phyloP scores from a whole-genome alignment of 2,329 filamentous ascomycete species.

The Aspergillus sp. region DNA sequence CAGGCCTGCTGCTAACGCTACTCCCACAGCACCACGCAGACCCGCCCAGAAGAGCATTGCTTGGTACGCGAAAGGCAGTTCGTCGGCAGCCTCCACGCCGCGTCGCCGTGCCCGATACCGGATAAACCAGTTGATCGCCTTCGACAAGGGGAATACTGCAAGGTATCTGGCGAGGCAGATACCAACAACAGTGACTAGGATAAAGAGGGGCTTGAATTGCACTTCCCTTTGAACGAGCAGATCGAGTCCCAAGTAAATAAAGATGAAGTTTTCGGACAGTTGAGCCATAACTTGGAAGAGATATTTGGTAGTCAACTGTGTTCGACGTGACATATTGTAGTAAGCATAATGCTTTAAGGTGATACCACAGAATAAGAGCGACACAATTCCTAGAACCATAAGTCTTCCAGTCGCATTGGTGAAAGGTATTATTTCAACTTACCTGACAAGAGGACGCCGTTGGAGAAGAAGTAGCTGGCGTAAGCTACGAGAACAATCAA shows the following conservation, averaged over 20 bases:
- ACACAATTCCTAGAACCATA: slow-evolving; percentile 77
- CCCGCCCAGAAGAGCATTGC: slow-evolving; percentile 99
- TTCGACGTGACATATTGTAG: slow-evolving; percentile 98
- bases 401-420: slow-evolving; percentile 9
- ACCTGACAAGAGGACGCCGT: slow-evolving; percentile 95
- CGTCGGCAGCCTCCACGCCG: slow-evolving; percentile 75
- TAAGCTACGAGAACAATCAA: slow-evolving; percentile 92
- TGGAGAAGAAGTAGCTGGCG: slow-evolving; percentile 96
- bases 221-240: slow-evolving; percentile 88
- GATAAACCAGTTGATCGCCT: slow-evolving; percentile 87
- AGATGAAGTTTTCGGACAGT: slow-evolving; percentile 98
- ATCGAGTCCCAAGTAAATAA: slow-evolving; percentile 94
- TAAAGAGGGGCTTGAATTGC: slow-evolving; percentile 90
- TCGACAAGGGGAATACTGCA: slow-evolving; percentile 90
- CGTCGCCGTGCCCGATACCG: slow-evolving; percentile 77
- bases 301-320: slow-evolving; percentile 96
- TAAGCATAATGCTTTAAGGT: slow-evolving; percentile 99
- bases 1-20: slow-evolving; percentile 86
- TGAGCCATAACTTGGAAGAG: slow-evolving; percentile 93
- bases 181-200: slow-evolving; percentile 85
- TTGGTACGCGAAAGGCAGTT: slow-evolving; percentile 92
- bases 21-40: slow-evolving; percentile 89
- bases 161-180: slow-evolving; percentile 92
- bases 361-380: slow-evolving; percentile 93
- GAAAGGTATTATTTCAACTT: slow-evolving; percentile 36